Base-by-base conservation (phyloP, 805 yeast genomes). In the Cyberlindnera veronae region DNA sequence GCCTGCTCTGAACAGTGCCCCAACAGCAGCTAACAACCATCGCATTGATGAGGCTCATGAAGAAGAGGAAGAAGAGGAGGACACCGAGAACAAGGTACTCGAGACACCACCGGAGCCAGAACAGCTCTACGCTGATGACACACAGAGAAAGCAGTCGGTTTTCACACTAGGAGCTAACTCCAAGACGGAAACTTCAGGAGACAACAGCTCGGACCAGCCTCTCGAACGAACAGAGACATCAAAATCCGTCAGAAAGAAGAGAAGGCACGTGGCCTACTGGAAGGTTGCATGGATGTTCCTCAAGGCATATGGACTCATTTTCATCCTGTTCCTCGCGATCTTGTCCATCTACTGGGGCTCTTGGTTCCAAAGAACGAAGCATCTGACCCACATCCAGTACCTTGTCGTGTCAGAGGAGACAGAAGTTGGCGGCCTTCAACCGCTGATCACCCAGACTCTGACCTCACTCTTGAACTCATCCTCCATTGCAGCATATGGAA, bases 291-390 rank as follows among this genome's bases (percentile, higher is more conserved):
- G 23, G 18, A 41, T 44, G 34, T 53, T 53, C 23, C 11, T 36
- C 3, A 43, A 23, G 19, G 45, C 42, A 21, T 54, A 53, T 32
- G 5, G 49, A 2, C 15, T 53, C 13, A 32, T 64, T 11, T 50
- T 53, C 5, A 24, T 51, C 18, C 43, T 56, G 14, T 50, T 59
- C 20, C 38, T 58, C 15, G 45, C 53, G 3, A 49, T 60, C 13
- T 34, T 64, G 27, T 53, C 63, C 7, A 53, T 64, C 3, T 54
- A 56, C 30, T 58, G 63, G 62, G 62, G 60, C 5, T 54, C 61
- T 0, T 44, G 50, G 37, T 56, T 40, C 32, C n/a, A 53, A 7
- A 41, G 61, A 32, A 17, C 45, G 1, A 12, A 41, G 1, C 17
- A 48, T n/a, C 41, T 42, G 26, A 36, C 40, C 3, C 42, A 51